A percentile compares a stretch with the other conserved stretches of the same genome.
Evolutionary conservation across 2,329 filamentous ascomycete species (phyloP).

Genomic region (Grosmannia serpens): DNA sequence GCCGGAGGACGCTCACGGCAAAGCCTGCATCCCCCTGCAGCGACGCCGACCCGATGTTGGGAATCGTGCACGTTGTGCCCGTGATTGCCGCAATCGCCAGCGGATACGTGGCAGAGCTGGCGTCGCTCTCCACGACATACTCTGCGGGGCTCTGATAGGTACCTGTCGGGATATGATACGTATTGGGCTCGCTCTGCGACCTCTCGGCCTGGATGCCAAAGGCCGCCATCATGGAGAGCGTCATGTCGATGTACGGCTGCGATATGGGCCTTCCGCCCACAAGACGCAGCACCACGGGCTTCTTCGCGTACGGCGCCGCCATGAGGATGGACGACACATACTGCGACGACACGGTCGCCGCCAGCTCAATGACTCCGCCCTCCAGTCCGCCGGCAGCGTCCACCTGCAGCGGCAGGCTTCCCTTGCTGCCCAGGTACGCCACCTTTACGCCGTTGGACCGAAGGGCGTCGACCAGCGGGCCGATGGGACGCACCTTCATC

Average conservation of each 20-base stretch:
- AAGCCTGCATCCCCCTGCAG: conserved; percentile 93
- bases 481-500: conserved; percentile 94
- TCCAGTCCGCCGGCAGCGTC: conserved; percentile 72
- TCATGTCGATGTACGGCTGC: conserved; percentile 97
- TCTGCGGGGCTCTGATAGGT: conserved; percentile 71
- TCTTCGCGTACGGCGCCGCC: conserved; percentile 93
- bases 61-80: conserved; percentile 87
- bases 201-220: conserved; percentile 76
- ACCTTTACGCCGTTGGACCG: conserved; percentile 77
- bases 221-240: conserved; percentile 88
- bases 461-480: conserved; percentile 82
- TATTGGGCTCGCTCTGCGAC: conserved; percentile 70
- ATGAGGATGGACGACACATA: conserved; percentile 96
- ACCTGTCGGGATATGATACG: conserved; percentile 85
- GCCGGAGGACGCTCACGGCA: conserved; percentile 74
- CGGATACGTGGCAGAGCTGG: conserved; percentile 94
- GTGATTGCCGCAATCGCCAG: conserved; percentile 90
- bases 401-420: conserved; percentile 75
- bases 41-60: conserved; percentile 87
- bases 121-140: conserved; percentile 92
- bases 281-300: conserved; percentile 77
- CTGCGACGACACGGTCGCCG: conserved; percentile 95
- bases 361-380: conserved; percentile 80
- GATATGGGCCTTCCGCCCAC: conserved; percentile 97
- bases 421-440: conserved; percentile 71